These are phyloP conservation scores for Lachnellula willkommii DNA, from an alignment of 2,329 filamentous ascomycete genomes.

Conservation along the genomic window DNA sequence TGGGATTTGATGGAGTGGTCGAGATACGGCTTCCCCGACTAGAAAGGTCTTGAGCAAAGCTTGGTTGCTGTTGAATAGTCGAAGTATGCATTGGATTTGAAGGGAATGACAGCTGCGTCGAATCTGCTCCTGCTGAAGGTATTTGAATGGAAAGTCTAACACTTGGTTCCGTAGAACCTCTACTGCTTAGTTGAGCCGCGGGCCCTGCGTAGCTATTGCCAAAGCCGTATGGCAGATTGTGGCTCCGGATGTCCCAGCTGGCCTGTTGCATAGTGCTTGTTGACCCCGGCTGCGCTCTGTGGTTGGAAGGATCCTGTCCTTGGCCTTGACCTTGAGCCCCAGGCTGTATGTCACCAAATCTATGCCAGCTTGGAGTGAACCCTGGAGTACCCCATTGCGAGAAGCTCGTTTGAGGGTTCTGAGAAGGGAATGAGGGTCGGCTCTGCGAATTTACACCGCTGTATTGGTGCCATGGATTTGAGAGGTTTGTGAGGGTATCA, in stretches of 20 bases:
- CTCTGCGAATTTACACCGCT: slow-evolving; percentile 10
- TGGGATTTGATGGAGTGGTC: not conserved
- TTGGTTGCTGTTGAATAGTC: not conserved
- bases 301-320: slow-evolving; percentile 1
- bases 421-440: slow-evolving; percentile 4
- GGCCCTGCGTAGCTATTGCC: not conserved
- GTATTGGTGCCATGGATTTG: slow-evolving; percentile 10
- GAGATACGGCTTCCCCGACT: not conserved
- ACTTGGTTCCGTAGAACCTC: not conserved
- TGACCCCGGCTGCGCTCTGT: slow-evolving; percentile 6
- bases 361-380: slow-evolving; percentile 9
- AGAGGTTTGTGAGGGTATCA: not conserved
- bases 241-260: slow-evolving; percentile 14
- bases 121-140: not conserved
- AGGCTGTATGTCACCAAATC: slow-evolving; percentile 10
- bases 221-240: slow-evolving; percentile 14
- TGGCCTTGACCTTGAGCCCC: not conserved
- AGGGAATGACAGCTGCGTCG: not conserved
- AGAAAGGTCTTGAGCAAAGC: not conserved
- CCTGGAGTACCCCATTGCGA: slow-evolving; percentile 8
- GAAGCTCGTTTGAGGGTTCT: slow-evolving; percentile 1
- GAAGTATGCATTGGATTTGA: not conserved
- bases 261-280: slow-evolving; percentile 4
- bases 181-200: not conserved
- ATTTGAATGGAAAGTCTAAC: not conserved